Evolutionary conservation across 768 basidiomycete species (phyloP).

Genomic region (Russula dissimulans): DNA sequence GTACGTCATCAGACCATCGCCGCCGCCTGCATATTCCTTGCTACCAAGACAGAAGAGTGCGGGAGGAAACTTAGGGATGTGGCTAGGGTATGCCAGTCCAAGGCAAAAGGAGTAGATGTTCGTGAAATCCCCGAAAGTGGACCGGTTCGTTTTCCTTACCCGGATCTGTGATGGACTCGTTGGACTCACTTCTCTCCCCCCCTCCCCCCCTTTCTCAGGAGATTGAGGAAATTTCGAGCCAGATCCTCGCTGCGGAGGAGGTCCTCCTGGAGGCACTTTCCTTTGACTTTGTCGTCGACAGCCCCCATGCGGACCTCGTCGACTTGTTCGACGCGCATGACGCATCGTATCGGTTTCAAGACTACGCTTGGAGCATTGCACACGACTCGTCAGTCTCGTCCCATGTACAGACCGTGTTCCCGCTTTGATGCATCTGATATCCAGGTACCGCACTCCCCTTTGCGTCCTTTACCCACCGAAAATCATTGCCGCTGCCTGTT

Average conservation of each 20-base stretch:
- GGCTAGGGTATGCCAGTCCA: conserved; percentile 63
- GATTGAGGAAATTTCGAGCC: conserved; percentile 58
- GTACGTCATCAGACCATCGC: conserved; percentile 57
- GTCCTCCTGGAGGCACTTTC: conserved; percentile 72
- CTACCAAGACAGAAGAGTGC: conserved; percentile 89
- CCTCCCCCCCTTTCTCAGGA: conserved; percentile 37
- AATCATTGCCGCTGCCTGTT: conserved; percentile 70
- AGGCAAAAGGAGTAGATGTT: conserved; percentile 49
- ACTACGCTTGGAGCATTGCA: conserved; percentile 78
- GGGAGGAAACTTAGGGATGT: conserved; percentile 82
- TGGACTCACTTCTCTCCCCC: neutral
- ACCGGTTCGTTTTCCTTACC: conserved; percentile 40
- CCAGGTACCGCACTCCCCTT: conserved; percentile 70
- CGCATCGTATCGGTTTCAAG: conserved; percentile 44
- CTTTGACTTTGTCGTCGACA: conserved; percentile 75
- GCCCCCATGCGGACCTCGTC: conserved; percentile 66
- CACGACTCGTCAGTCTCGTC: conserved; percentile 66
- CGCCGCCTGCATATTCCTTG: conserved; percentile 77
- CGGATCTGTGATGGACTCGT: neutral
- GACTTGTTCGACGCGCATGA: conserved; percentile 57
- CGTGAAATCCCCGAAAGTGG: conserved; percentile 51
- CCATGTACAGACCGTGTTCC: neutral
- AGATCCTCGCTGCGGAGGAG: conserved; percentile 70
- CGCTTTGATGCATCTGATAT: neutral
- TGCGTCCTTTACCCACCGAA: conserved; percentile 62